phyloP scores from a whole-genome alignment of 2,329 filamentous ascomycete genomes.

The Parafenestella ontariensis region DNA sequence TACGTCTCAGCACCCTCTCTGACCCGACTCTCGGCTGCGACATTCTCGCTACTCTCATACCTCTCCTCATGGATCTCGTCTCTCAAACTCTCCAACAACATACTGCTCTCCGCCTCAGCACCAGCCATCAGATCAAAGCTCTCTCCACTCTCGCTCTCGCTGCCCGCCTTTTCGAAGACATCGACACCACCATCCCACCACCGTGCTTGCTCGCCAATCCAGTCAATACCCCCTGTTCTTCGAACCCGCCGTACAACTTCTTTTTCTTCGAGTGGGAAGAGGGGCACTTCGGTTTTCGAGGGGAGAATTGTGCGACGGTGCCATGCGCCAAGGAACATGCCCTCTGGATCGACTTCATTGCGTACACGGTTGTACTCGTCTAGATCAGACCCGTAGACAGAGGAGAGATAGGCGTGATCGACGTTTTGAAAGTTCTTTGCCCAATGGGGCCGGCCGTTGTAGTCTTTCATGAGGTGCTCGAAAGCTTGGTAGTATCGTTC shows the following conservation, averaged over 20 bases:
- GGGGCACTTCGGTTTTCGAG: constrained; percentile 32
- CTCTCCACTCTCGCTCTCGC: constrained; percentile 38
- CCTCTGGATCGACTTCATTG: constrained; percentile 75
- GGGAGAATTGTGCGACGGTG: constrained; percentile 66
- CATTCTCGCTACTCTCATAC: neutral
- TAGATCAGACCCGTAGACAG: constrained; percentile 74
- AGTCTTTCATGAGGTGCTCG: constrained; percentile 86
- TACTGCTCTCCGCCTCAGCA: constrained; percentile 51
- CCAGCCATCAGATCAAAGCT: constrained; percentile 57
- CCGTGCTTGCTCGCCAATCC: constrained; percentile 49
- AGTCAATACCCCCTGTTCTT: constrained; percentile 44
- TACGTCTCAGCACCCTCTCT: constrained; percentile 27
- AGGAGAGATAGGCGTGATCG: constrained; percentile 65
- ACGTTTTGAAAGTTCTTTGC: constrained; percentile 83
- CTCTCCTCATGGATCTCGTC: constrained; percentile 20
- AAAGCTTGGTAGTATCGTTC: constrained; percentile 86
- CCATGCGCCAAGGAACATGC: constrained; percentile 92
- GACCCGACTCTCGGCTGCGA: constrained; percentile 16
- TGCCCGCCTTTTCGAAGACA: constrained; percentile 38
- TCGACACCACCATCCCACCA: constrained; percentile 46
- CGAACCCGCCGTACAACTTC: constrained; percentile 47
- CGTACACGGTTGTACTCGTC: constrained; percentile 72
- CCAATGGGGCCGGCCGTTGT: constrained; percentile 86
- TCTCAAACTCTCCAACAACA: constrained; percentile 40
- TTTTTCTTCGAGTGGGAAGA: constrained; percentile 52